Evolutionary conservation across 2,329 filamentous ascomycete genomes (phyloP).

Genomic region (Aspergillus pseudoglaucus): DNA sequence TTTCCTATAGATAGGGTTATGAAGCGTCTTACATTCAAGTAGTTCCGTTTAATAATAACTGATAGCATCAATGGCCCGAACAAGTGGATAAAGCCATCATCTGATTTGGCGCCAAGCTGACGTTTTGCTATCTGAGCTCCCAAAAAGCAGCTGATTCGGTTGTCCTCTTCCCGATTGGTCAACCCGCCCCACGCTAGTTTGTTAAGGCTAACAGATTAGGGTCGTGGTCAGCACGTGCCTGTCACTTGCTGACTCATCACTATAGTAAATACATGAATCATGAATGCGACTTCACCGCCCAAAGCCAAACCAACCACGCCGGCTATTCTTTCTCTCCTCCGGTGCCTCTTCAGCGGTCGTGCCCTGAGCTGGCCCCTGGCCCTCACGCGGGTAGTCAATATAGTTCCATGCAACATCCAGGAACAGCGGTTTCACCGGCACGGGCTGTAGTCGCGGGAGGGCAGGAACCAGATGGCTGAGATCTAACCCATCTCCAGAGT

Average conservation of each 20-base stretch:
- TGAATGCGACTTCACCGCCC: constrained; percentile 28
- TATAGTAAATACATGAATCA: background rate
- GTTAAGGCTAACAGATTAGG: background rate
- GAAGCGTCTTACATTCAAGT: too few species aligned
- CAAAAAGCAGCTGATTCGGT: constrained; percentile 6
- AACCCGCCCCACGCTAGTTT: background rate
- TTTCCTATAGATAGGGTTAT: too few species aligned
- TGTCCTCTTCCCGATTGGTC: constrained; percentile 4
- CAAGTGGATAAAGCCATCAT: background rate
- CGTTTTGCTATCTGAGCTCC: background rate
- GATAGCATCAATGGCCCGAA: too few species aligned
- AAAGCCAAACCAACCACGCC: constrained; percentile 75
- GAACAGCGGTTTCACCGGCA: constrained; percentile 92
- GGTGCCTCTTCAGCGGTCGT: constrained; percentile 16
- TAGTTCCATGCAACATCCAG: constrained; percentile 98
- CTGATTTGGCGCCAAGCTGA: background rate
- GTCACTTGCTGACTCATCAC: background rate
- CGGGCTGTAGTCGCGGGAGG: constrained; percentile 72
- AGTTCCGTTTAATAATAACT: too few species aligned
- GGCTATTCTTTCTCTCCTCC: constrained; percentile 48
- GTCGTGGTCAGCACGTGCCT: background rate
- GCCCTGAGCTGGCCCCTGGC: constrained; percentile 20
- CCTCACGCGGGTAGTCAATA: constrained; percentile 75
- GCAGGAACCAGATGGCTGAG: constrained; percentile 77
- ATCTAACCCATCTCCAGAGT: constrained; percentile 64